A percentile compares a stretch with the other conserved stretches of the same genome.
phyloP scores from a whole-genome alignment of 345 rosid genomes.

The Salix caprea region DNA sequence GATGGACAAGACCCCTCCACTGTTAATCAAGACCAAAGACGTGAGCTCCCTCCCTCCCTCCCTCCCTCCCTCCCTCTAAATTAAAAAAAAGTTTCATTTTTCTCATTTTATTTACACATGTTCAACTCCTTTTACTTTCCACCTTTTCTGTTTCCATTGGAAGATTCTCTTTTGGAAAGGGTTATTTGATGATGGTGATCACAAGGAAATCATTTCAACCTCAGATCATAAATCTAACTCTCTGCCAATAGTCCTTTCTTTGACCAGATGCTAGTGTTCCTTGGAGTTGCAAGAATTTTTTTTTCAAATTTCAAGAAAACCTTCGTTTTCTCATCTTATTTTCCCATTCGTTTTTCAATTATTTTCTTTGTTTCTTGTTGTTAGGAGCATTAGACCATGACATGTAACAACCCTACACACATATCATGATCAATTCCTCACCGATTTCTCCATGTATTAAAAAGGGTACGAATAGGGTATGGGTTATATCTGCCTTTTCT shows the following conservation, averaged over 20 bases:
- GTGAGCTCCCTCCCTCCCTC: constrained; percentile 35
- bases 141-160: constrained; percentile 4
- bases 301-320: constrained; percentile 9
- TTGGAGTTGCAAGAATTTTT: constrained; percentile 34
- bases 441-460: constrained; percentile 18
- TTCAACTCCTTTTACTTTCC: not conserved
- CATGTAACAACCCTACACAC: constrained; percentile 23
- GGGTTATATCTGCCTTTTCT: constrained; percentile 22
- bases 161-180: constrained; percentile 28
- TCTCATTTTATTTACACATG: not conserved
- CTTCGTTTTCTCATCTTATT: not conserved
- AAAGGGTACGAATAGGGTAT: constrained; percentile 24
- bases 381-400: constrained; percentile 20
- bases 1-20: constrained; percentile 72
- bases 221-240: constrained; percentile 34
- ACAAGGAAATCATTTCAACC: constrained; percentile 52
- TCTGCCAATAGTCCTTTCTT: constrained; percentile 45
- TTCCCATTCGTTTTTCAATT: constrained; percentile 7
- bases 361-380: constrained; percentile 11
- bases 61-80: not conserved
- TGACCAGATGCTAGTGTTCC: constrained; percentile 67
- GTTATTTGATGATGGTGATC: constrained; percentile 30
- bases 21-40: constrained; percentile 69
- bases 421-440: constrained; percentile 19
- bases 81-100: not conserved